Base-by-base conservation (phyloP, 1,284 basidiomycete species). In the Naganishia cerealis region DNA sequence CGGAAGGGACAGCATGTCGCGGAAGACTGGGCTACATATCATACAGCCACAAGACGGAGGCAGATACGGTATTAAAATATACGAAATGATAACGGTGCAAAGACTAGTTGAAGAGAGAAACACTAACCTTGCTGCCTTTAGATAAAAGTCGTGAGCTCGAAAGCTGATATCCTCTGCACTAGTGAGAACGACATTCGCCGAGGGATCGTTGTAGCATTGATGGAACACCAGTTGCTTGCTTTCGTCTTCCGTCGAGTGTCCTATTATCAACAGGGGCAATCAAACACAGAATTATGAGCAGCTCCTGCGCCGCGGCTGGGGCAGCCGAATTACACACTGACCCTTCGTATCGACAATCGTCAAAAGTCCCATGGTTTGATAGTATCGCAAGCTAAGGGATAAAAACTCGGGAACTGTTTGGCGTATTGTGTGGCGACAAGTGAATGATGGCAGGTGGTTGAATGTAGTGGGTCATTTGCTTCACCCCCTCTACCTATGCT, bases 121-220 rank as follows among this genome's bases (percentile, higher is more conserved):
- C 3, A 39, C 58, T 50, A 1, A 63, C 59, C 59, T 63, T n/a
- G 36, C 26, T 54, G 50, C 59, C 36, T 40, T 63, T 38, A 63
- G 29, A 21, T 24, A 54, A 18, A 24, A 63, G 13, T 63, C 50
- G 40, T 63, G 50, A 8, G 40, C 42, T 15, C 59, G 48, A 29
- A 63, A 63, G 12, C 21, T 29, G 1, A 63, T 10, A 16, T 9
- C 50, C 24, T 63, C 59, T 29, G 39, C 24, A 24, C 50, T 54
- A 15, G 24, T 54, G 38, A 63, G 10, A 10, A 63, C 26, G 8
- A 63, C 18, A 12, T 63, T 38, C 12, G 50, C 59, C 1, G 10
- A 7, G n/a, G 59, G 59, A 54, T 63, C 59, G 21, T 26, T 6
- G 38, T 29, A 63, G 33, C 42, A 21, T 9, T n/a, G 33, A 38